A percentile compares a stretch with the other conserved stretches of the same genome.
phyloP scores from a whole-genome alignment of 164 flowering plant species.

The Nymphaea colorata region DNA sequence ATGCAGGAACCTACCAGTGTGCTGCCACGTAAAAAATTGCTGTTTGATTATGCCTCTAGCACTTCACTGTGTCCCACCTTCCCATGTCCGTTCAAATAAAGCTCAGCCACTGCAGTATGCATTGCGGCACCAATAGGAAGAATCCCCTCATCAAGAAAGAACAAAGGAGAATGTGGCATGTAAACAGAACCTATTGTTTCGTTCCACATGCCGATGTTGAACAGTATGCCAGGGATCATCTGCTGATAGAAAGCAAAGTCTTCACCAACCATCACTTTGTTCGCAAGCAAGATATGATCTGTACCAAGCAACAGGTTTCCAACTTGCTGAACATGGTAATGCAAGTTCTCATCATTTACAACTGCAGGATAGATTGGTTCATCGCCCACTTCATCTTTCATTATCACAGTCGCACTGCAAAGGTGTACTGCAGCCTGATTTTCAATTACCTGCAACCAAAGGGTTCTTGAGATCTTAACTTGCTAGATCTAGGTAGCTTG shows the following conservation, averaged over 20 bases:
- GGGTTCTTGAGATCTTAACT: background rate
- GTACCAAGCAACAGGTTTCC: slow-evolving; percentile 49
- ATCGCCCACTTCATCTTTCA: slow-evolving; percentile 25
- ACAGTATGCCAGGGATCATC: slow-evolving; percentile 57
- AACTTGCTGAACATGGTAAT: slow-evolving; percentile 38
- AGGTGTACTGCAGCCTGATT: slow-evolving; percentile 56
- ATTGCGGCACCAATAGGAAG: slow-evolving; percentile 87
- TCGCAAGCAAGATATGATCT: slow-evolving; percentile 26
- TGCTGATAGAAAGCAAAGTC: slow-evolving; percentile 82
- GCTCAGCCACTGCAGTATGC: slow-evolving; percentile 51
- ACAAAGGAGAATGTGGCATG: slow-evolving; percentile 67
- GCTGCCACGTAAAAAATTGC: too few species aligned
- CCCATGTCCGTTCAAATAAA: slow-evolving; percentile 43
- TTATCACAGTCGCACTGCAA: slow-evolving; percentile 38
- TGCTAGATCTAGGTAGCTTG: background rate
- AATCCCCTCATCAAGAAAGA: slow-evolving; percentile 70
- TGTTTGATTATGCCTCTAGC: background rate
- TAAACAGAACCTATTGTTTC: slow-evolving; percentile 49
- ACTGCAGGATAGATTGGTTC: slow-evolving; percentile 46
- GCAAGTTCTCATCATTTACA: slow-evolving; percentile 42
- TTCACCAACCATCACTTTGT: slow-evolving; percentile 73
- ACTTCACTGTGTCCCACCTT: background rate
- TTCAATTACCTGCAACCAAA: slow-evolving; percentile 45
- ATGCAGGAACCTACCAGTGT: too few species aligned
- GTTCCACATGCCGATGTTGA: slow-evolving; percentile 63